Conservation (phyloP, 2,329 filamentous ascomycete genomes). For the Truncatella angustata region DNA sequence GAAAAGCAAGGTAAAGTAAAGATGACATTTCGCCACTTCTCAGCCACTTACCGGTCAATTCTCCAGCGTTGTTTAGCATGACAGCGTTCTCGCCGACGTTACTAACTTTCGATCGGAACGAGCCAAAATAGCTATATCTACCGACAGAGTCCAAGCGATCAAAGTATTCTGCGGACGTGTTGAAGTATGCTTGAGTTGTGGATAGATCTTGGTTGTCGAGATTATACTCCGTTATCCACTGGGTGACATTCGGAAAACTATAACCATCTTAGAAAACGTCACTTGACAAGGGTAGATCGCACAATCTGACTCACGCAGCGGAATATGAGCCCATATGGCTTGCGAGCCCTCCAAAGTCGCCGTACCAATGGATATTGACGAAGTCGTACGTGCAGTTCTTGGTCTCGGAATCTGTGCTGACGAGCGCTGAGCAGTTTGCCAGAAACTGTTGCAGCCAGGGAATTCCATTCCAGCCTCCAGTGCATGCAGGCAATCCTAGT, state of each 20-base stretch:
- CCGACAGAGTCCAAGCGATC: constrained; percentile 62
- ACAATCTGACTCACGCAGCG: constrained; percentile 33
- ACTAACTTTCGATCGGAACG: constrained; percentile 66
- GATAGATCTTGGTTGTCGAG: constrained; percentile 54
- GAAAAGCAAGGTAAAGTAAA: too few relatives aligned
- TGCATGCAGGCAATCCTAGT: constrained; percentile 69
- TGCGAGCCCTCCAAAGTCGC: constrained; percentile 66
- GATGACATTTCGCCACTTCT: too few relatives aligned
- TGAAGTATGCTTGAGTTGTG: constrained; percentile 65
- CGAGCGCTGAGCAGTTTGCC: constrained; percentile 57
- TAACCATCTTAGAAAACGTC: background rate
- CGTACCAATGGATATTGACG: constrained; percentile 66
- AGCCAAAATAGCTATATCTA: constrained; percentile 73
- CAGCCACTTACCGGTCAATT: too few relatives aligned
- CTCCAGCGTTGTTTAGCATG: constrained; percentile 66
- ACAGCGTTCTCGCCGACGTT: constrained; percentile 73
- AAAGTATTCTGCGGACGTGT: constrained; percentile 63
- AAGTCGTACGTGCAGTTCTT: constrained; percentile 63
- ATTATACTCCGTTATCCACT: constrained; percentile 82
- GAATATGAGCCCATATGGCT: constrained; percentile 63
- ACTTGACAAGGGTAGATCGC: background rate
- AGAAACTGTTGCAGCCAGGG: constrained; percentile 69
- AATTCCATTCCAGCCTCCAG: constrained; percentile 58
- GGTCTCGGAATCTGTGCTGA: constrained; percentile 40
- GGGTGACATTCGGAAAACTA: constrained; percentile 58